Percentiles rank a stretch among this genome's conserved stretches.
Evolutionary conservation across 148 eudicot genomes (phyloP).

Genomic region (Silene conica): DNA sequence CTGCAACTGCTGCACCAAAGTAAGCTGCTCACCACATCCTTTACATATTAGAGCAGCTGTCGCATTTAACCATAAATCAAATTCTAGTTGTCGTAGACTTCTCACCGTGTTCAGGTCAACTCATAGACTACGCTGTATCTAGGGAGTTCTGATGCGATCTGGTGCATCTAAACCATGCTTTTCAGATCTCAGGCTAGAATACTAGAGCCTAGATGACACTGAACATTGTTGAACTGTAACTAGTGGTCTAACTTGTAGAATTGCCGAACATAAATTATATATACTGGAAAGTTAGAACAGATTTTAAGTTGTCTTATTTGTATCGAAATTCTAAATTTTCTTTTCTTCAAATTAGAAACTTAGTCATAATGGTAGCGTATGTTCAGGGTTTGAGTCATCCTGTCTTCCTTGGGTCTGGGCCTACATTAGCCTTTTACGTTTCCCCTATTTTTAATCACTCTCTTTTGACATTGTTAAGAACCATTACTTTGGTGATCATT

Average conservation of each 20-base stretch:
- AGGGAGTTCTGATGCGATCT: not conserved
- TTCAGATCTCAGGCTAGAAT: not conserved
- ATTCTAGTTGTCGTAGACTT: not conserved
- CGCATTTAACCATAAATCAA: not conserved
- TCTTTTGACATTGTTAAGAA: too few species aligned
- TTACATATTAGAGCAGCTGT: conserved; percentile 2
- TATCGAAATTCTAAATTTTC: not conserved
- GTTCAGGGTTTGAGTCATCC: not conserved
- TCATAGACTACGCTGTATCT: not conserved
- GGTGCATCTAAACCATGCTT: not conserved
- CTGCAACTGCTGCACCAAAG: conserved; percentile 99
- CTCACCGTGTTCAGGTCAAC: not conserved
- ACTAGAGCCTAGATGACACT: not conserved
- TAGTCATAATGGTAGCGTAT: not conserved
- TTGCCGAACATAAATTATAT: not conserved
- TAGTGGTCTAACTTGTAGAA: not conserved
- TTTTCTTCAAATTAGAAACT: not conserved
- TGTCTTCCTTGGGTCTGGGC: not conserved
- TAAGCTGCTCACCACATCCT: conserved; percentile 31
- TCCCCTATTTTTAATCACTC: not conserved
- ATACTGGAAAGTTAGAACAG: not conserved
- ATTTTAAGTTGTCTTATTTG: not conserved
- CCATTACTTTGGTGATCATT: not conserved
- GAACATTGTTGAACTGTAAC: not conserved
- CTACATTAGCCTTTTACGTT: not conserved